These are phyloP conservation scores for Sporormia fimetaria DNA, from an alignment of 495 filamentous ascomycete genomes.

Conservation along the genomic window DNA sequence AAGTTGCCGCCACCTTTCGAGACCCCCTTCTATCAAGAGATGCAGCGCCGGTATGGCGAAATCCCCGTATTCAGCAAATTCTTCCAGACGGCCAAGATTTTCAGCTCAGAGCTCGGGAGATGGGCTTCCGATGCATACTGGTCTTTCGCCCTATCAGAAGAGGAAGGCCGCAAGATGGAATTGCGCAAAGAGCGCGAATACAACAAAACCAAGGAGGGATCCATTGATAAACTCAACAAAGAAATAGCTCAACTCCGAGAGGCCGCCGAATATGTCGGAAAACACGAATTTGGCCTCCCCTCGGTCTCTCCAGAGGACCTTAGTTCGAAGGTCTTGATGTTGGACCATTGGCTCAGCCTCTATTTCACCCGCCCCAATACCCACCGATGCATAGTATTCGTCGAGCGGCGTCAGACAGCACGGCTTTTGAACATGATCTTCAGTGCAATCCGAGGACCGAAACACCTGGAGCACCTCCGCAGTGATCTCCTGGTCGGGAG, in stretches of 20 bases:
- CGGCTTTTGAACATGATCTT: conserved; percentile 58
- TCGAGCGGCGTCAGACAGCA: conserved; percentile 66
- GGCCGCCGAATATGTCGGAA: conserved; percentile 46
- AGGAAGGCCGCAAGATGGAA: conserved; percentile 52
- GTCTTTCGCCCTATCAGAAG: conserved; percentile 56
- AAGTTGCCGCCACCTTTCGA: conserved; percentile 41
- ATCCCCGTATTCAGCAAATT: conserved; percentile 46
- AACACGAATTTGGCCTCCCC: conserved; percentile 40
- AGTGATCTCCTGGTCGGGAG: conserved; percentile 56
- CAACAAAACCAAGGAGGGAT: conserved; percentile 21
- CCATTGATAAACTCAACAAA: conserved; percentile 37
- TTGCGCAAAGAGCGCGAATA: conserved; percentile 41
- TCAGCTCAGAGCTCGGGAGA: conserved; percentile 57
- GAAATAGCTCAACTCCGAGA: conserved; percentile 47
- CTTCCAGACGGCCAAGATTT: conserved; percentile 46
- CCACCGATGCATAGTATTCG: conserved; percentile 81
- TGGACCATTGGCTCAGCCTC: conserved; percentile 45
- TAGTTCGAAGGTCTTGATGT: conserved; percentile 60
- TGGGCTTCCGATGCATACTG: conserved; percentile 87
- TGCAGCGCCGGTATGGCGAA: conserved; percentile 47
- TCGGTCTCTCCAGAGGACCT: conserved; percentile 35
- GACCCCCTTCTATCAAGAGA: conserved; percentile 49
- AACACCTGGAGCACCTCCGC: no score
- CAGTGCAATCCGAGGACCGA: conserved; percentile 40
- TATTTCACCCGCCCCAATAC: conserved; percentile 47